Conservation (phyloP, 148 eudicot genomes). For the Rhododendron williamsianum region DNA sequence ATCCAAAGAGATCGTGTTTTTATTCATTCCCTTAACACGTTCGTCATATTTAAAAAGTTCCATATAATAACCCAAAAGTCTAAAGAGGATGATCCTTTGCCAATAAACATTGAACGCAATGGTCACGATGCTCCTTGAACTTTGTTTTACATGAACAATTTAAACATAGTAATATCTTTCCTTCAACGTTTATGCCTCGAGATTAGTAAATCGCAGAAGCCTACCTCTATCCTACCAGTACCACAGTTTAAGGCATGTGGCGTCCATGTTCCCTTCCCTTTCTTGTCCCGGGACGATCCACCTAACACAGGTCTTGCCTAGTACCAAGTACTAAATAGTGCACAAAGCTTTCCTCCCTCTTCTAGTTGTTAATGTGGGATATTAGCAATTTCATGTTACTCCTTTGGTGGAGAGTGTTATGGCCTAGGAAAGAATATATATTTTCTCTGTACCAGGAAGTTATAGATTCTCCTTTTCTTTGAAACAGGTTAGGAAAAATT, state of each 20-base stretch:
- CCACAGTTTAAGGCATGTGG: background rate
- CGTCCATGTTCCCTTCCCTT: background rate
- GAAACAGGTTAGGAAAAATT: constrained; percentile 60
- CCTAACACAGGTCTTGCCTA: background rate
- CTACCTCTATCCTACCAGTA: background rate
- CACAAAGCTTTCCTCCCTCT: background rate
- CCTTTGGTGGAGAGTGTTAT: background rate
- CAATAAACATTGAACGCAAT: background rate
- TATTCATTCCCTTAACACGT: background rate
- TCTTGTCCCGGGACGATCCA: background rate
- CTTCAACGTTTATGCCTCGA: background rate
- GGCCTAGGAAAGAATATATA: background rate
- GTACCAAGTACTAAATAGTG: background rate
- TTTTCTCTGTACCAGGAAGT: background rate
- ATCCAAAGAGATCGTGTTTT: background rate
- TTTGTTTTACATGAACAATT: background rate
- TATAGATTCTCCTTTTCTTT: constrained; percentile 1
- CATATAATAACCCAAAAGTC: background rate
- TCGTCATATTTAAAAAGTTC: background rate
- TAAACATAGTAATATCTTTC: background rate
- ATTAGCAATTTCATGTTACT: background rate
- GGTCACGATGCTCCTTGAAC: background rate
- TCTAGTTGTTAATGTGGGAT: background rate
- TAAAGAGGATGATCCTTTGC: background rate
- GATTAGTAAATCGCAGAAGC: background rate